Evolutionary conservation across 2,329 filamentous ascomycete species (phyloP), one percentile per base, ranked within the genome.

Genomic region (Juglanconis juglandina): DNA sequence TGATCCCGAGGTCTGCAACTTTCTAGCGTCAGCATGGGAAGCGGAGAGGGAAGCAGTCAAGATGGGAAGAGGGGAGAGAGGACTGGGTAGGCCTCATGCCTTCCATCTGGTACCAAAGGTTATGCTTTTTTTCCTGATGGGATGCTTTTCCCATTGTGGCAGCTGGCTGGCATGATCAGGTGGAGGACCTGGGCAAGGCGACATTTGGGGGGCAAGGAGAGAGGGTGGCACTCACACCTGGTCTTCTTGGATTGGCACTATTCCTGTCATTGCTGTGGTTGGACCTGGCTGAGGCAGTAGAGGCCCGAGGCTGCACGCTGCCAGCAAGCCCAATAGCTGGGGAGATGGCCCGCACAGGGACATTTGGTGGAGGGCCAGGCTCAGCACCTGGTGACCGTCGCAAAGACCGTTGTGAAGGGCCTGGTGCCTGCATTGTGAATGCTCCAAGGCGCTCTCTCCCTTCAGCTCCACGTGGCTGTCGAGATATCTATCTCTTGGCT

Each of bases 241-340:
- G 75, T 66, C 79, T 79, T 68, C 82, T 79, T 63, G 79, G 78
- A 53, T 78, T 76, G 57, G 80, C 77, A 8, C 73, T 73, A 62
- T 73, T 75, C 42, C 68, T 66, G 30, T 65, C 66, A 47, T 66
- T 68, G 50, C 69, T 66, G 37, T 67, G 61, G 9, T 69, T 65
- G 4, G 88, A 86, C 70, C 87, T 85, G 60, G 76, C 81, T 5
- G 89, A 92, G 37, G 85, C 82, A 50, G 84, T 86, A 8, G 88
- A 90, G 35, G 82, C 80, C 62, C 89, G 85, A 61, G 84, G 78
- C 65, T 86, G 86, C 37, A 71, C 68, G 14, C 67, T 68, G 24
- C 68, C 67, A 56, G 68, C 66, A 65, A 85, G 77, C 66, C 79
- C 73, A 59, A 77, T 74, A 60, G 76, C 81, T 39, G 88, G 87